phyloP scores from a whole-genome alignment of 2,329 filamentous ascomycete species.

The Ceratocystis alfenasii region DNA sequence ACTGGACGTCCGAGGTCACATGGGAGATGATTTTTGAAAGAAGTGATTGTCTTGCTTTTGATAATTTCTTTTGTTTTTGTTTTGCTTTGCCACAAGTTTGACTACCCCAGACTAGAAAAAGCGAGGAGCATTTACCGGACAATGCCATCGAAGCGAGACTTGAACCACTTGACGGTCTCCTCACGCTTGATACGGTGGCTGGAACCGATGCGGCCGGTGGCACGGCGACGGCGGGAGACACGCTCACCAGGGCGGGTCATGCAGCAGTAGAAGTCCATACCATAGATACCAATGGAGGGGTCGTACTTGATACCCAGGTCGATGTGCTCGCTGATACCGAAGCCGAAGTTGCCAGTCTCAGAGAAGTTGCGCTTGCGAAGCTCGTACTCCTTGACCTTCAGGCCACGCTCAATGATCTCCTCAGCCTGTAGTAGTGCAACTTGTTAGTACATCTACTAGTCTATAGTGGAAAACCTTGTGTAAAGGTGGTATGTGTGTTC shows the following conservation, averaged over 20 bases:
- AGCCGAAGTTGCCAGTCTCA: conserved; percentile 99
- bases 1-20: conserved; percentile 22
- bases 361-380: conserved; percentile 99
- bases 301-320: conserved; percentile 99
- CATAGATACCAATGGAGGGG: conserved; percentile 95
- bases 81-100: conserved; percentile 16
- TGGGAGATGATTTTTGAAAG: conserved; percentile 20
- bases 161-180: conserved; percentile 97
- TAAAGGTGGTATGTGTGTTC: not conserved
- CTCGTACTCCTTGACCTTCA: conserved; percentile 99
- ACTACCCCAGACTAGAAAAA: not conserved
- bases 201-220: conserved; percentile 73
- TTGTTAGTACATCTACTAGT: conserved; percentile 25
- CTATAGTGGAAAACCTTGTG: not conserved
- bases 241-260: conserved; percentile 99
- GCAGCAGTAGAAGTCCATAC: conserved; percentile 99
- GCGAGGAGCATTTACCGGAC: conserved; percentile 64
- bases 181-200: conserved; percentile 85
- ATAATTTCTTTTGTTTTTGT: conserved; percentile 16
- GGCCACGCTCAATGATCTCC: conserved; percentile 99
- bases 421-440: conserved; percentile 50
- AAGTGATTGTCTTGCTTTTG: conserved; percentile 21
- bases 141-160: conserved; percentile 87
- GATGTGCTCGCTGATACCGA: conserved; percentile 99
- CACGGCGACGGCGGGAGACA: conserved; percentile 86